Base-by-base conservation (phyloP, 805 yeast species). In the Starmerella asiatica region DNA sequence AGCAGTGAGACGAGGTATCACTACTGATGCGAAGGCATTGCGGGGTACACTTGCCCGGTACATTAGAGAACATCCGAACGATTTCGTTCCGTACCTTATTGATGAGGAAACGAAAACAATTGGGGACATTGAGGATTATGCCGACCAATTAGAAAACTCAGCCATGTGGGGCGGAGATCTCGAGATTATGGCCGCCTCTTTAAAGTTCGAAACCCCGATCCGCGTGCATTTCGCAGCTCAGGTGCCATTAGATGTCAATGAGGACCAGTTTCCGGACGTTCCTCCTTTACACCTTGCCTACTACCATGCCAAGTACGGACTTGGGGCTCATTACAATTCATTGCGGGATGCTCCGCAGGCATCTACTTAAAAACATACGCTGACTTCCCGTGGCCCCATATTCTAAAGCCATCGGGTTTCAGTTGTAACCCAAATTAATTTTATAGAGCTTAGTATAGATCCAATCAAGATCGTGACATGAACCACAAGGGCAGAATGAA, bases 111-210 rank as follows among this genome's bases (percentile, higher is more conserved):
- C 86, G 1, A 67, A 76, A 65, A 63, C 70, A 6, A 49, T 82
- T 44, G 67, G 69, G 36, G 79, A 80, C 47, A 59, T 86, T 21
- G 76, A 71, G 29, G 72, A 71, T 18, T 91, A 91, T 56, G 70
- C 82, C 3, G 58, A 64, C 3, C 78, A 76, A 46, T 67, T 88
- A 42, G 79, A 71, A 43, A 64, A 58, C n/a, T 83, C 94, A 0
- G 76, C 93, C 0, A 72, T 81, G 66, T 88, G 98, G 98, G 98
- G 98, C 20, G 91, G 94, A 7, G 96, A 91, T 52, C 65, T 84
- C 64, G 98, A 88, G 62, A 75, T 88, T 16, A 58, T 82, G 54
- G 95, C 96, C 0, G 64, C 86, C 30, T 69, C 93, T 1, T 68
- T 73, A 43, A 73, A 71, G n/a, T 80, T 68, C 51, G 67, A 76